These are phyloP conservation scores for Termitomyces sp. DNA, from an alignment of 768 basidiomycete species.

Conservation along the genomic window DNA sequence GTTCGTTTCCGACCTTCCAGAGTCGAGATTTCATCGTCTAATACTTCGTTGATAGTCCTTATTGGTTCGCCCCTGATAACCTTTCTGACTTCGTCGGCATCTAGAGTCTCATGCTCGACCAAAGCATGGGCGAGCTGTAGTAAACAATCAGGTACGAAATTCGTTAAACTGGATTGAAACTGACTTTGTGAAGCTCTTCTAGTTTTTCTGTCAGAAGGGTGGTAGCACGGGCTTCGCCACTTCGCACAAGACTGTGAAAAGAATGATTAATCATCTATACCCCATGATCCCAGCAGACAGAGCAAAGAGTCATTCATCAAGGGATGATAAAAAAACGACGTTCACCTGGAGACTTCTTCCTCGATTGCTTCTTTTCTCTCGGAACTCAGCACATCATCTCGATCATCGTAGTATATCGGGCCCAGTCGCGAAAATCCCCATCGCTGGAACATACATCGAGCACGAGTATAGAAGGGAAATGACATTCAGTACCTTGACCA, in stretches of 20 bases:
- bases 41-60: conserved; percentile 59
- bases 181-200: conserved; percentile 71
- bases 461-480: conserved; percentile 1
- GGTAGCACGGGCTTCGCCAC: conserved; percentile 61
- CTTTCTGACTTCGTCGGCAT: conserved; percentile 77
- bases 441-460: conserved; percentile 31
- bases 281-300: neutral
- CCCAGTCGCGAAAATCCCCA: conserved; percentile 85
- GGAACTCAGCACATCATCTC: conserved; percentile 65
- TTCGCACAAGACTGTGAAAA: conserved; percentile 52
- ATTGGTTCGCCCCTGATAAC: conserved; percentile 83
- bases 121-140: conserved; percentile 80
- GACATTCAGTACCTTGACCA: conserved; percentile 72
- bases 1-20: conserved; percentile 19
- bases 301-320: neutral
- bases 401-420: conserved; percentile 75
- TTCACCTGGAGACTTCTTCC: conserved; percentile 76
- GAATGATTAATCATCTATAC: neutral
- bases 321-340: conserved; percentile 11
- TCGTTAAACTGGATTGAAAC: conserved; percentile 14
- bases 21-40: conserved; percentile 49
- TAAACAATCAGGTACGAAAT: conserved; percentile 1
- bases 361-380: conserved; percentile 83
- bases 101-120: conserved; percentile 93
- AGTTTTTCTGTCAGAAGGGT: conserved; percentile 59